Conservation (phyloP, 805 yeast species). For the Myxozyma sirexii region DNA sequence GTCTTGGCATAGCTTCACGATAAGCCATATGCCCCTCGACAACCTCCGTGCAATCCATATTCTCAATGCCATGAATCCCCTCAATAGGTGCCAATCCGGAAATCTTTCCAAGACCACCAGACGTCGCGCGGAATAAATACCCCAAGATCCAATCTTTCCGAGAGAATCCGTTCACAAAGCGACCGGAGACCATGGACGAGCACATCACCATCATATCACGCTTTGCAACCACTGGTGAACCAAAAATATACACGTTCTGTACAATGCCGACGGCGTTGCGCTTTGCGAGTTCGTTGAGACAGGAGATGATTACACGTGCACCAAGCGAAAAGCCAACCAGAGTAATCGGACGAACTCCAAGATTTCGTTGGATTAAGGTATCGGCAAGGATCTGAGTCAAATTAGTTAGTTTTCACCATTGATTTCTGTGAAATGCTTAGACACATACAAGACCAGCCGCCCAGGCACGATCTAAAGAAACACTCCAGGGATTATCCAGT, state of each 20-base stretch:
- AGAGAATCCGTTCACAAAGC: constrained; percentile 87
- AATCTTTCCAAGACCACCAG: constrained; percentile 90
- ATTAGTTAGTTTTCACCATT: neutral
- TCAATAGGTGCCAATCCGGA: constrained; percentile 85
- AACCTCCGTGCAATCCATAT: constrained; percentile 79
- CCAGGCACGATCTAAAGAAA: constrained; percentile 96
- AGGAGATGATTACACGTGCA: constrained; percentile 86
- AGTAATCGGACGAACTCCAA: constrained; percentile 91
- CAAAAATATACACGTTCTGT: constrained; percentile 85
- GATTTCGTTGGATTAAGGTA: constrained; percentile 78
- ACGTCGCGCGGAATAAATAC: constrained; percentile 89
- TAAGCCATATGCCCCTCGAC: constrained; percentile 98
- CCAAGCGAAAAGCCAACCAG: constrained; percentile 93
- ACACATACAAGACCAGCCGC: constrained; percentile 63
- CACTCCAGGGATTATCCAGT: constrained; percentile 97
- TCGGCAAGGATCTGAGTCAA: constrained; percentile 72
- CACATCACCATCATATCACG: constrained; percentile 76
- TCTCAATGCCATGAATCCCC: constrained; percentile 65
- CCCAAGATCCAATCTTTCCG: constrained; percentile 96
- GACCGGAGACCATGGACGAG: constrained; percentile 84
- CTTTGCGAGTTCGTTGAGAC: constrained; percentile 81
- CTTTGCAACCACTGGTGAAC: constrained; percentile 82
- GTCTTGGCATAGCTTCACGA: constrained; percentile 87
- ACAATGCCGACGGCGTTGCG: constrained; percentile 85
- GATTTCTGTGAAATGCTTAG: neutral